Evolutionary conservation across 495 filamentous ascomycete genomes (phyloP).

Genomic region (Hypoxylon fuscum): DNA sequence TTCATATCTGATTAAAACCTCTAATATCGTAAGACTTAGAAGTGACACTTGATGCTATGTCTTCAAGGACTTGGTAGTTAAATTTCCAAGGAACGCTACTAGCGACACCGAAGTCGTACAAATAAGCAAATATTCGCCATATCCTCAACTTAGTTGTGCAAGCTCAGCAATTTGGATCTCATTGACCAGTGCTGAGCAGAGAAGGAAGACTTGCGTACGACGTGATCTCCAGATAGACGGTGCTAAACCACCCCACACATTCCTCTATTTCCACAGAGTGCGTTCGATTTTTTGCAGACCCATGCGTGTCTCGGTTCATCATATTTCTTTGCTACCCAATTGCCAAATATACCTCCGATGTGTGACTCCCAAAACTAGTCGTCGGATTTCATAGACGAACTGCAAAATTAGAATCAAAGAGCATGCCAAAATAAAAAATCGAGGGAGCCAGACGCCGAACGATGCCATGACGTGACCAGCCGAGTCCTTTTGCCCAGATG

Average conservation of each 20-base stretch:
- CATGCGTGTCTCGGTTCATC: conserved; percentile 23
- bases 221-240: conserved; percentile 25
- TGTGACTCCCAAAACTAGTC: conserved; percentile 26
- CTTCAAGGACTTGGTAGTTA: conserved; percentile 17
- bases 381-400: conserved; percentile 24
- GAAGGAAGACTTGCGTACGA: conserved; percentile 35
- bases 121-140: conserved; percentile 8
- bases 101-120: conserved; percentile 12
- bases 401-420: conserved; percentile 25
- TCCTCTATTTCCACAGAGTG: conserved; percentile 33
- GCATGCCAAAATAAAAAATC: conserved; percentile 36
- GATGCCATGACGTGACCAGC: conserved; percentile 45
- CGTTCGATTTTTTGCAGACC: conserved; percentile 19
- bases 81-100: conserved; percentile 11
- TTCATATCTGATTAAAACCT: background rate
- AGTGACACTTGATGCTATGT: background rate
- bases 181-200: conserved; percentile 7
- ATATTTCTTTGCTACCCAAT: conserved; percentile 18
- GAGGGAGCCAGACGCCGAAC: conserved; percentile 42
- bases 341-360: no score
- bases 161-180: conserved; percentile 17
- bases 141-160: conserved; percentile 12
- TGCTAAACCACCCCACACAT: conserved; percentile 14
- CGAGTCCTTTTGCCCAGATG: conserved; percentile 45
- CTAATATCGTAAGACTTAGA: background rate